Evolutionary conservation across 139 green algal species (phyloP), one percentile per base, ranked within the genome.

Genomic region (Ostreobium quekettii): DNA sequence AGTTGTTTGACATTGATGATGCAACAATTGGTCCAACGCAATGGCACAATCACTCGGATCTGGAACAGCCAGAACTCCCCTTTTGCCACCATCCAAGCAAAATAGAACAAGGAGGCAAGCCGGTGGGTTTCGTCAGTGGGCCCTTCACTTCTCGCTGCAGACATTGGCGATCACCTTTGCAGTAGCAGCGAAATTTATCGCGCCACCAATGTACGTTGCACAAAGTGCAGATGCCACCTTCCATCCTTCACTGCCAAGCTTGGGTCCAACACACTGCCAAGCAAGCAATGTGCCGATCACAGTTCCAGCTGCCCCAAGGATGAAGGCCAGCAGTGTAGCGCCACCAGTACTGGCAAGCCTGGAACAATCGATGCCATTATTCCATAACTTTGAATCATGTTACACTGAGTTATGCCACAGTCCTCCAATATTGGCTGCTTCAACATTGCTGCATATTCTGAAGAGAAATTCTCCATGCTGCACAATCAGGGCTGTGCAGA

Each of bases 161-260:
- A n/a, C n/a, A n/a, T n/a, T 6, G 29, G 11, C 30, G 32, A 47
- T 11, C 24, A 83, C 76, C 67, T 75, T 33, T 1, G 81, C 76
- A 2, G 87, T 78, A 1, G 86, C 86, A 0, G 83, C 86, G 80
- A 95, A 93, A 68, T 95, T 95, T 28, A 93, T 71, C 5, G 60
- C 76, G 46, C 86, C 88, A 0, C 89, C 89, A 33, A 95, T 82
- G 68, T 95, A 95, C 48, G 58, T 83, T 33, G 87, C 86, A 48
- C 82, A 87, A 47, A 95, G 75, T 4, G 77, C 83, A 1, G 81
- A 72, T 4, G 82, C 84, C 37, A 93, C 38, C 72, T 89, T 82
- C 59, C 59, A 66, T 15, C 59, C 59, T 19, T 66, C 59, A 28
- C 11, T 42, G 29, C 59, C 59, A 8, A 66, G 59, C n/a, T 46